These are phyloP conservation scores for Podila epicladia DNA, from an alignment of 192 early-diverging fungal genomes.

Conservation along the genomic window DNA sequence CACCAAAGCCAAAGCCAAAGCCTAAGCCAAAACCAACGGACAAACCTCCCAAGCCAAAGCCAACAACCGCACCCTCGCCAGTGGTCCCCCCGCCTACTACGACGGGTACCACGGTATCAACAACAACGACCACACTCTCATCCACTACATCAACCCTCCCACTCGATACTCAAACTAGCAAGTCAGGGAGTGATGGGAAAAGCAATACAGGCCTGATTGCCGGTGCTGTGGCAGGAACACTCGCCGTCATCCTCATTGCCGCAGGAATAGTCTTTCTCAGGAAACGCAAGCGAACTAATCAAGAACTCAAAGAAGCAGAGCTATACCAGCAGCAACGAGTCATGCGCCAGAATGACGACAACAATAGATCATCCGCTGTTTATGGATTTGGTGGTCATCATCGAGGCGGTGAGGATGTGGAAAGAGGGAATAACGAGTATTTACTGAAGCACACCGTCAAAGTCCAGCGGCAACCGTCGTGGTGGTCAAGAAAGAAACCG, in stretches of 20 bases:
- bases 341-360: not conserved
- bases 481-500: not conserved
- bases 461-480: not conserved
- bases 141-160: not conserved
- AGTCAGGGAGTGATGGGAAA: not conserved
- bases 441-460: not conserved
- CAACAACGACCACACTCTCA: not conserved
- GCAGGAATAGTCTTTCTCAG: not conserved
- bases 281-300: not conserved
- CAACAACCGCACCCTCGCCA: not conserved
- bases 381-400: not conserved
- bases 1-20: not conserved
- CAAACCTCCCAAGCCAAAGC: slow-evolving; percentile 1
- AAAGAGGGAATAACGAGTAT: not conserved
- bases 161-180: not conserved
- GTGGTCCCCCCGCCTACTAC: not conserved
- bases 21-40: not conserved
- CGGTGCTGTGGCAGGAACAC: not conserved
- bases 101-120: not conserved
- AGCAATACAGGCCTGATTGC: not conserved
- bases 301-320: not conserved
- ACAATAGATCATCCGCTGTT: not conserved
- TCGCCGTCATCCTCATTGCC: not conserved
- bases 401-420: not conserved
- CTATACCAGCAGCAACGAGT: not conserved